A percentile compares a stretch with the other conserved stretches of the same genome.
Evolutionary conservation across 2,329 filamentous ascomycete genomes (phyloP).

Genomic region (Cladosporium cucumerinum): DNA sequence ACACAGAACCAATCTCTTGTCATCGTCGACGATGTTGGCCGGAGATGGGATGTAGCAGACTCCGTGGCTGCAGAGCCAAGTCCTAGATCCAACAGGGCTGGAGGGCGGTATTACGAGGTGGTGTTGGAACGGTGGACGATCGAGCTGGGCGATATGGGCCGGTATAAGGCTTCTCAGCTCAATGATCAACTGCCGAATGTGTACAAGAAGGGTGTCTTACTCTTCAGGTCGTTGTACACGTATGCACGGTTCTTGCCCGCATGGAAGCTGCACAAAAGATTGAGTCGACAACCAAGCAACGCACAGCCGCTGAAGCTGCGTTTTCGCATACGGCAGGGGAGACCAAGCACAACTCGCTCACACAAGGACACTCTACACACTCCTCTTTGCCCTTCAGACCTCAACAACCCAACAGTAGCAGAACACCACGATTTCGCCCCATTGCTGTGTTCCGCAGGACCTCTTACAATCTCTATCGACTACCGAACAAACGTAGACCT

Average conservation of each 20-base stretch:
- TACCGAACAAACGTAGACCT: constrained; percentile 91
- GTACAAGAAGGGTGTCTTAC: constrained; percentile 95
- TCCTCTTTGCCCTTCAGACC: constrained; percentile 63
- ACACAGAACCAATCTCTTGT: constrained; percentile 84
- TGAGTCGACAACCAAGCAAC: constrained; percentile 65
- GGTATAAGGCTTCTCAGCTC: constrained; percentile 55
- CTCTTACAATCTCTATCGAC: constrained; percentile 74
- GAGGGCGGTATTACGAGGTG: constrained; percentile 53
- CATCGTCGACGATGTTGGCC: constrained; percentile 81
- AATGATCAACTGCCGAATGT: constrained; percentile 71
- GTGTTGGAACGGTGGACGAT: constrained; percentile 89
- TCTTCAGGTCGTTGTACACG: constrained; percentile 85
- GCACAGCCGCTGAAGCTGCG: constrained; percentile 65
- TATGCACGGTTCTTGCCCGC: constrained; percentile 78
- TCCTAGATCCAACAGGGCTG: constrained; percentile 25
- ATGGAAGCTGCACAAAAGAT: constrained; percentile 76
- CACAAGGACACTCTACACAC: constrained; percentile 67
- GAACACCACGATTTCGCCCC: constrained; percentile 78
- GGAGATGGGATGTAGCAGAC: constrained; percentile 88
- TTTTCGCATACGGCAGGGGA: constrained; percentile 70
- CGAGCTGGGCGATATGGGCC: constrained; percentile 64
- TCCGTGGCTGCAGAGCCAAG: constrained; percentile 60
- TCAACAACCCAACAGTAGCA: constrained; percentile 48
- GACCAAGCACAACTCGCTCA: constrained; percentile 43
- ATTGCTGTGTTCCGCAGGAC: constrained; percentile 81